phyloP scores from a whole-genome alignment of 2,329 filamentous ascomycete genomes.

The Diaporthe sp. region DNA sequence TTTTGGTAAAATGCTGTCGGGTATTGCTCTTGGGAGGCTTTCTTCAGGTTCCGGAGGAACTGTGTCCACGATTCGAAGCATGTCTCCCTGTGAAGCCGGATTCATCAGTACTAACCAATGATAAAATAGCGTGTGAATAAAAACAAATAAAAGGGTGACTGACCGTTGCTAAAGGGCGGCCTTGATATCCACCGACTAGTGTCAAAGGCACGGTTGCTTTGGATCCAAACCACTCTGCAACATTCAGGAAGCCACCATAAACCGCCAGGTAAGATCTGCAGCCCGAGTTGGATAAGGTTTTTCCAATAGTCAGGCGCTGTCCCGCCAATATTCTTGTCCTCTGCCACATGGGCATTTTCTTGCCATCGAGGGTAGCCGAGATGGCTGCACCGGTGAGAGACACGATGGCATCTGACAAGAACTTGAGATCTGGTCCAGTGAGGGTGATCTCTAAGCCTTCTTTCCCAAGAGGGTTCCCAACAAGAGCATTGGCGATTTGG shows the following conservation, averaged over 20 bases:
- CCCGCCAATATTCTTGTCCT: slow-evolving; percentile 56
- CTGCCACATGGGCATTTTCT: slow-evolving; percentile 66
- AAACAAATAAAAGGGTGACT: background rate
- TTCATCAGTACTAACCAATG: background rate
- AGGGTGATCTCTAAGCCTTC: slow-evolving; percentile 73
- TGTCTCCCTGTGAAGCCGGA: slow-evolving; percentile 54
- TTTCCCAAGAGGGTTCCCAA: slow-evolving; percentile 63
- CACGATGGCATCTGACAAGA: slow-evolving; percentile 65
- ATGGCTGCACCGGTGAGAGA: slow-evolving; percentile 69
- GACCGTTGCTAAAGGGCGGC: slow-evolving; percentile 60
- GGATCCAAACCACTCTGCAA: slow-evolving; percentile 69
- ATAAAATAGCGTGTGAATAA: too few species aligned
- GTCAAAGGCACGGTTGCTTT: slow-evolving; percentile 69
- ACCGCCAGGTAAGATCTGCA: slow-evolving; percentile 71
- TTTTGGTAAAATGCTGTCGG: slow-evolving; percentile 58
- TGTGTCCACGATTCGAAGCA: slow-evolving; percentile 57
- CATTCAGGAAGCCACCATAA: slow-evolving; percentile 47
- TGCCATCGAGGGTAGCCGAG: slow-evolving; percentile 63
- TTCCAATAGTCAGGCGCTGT: slow-evolving; percentile 68
- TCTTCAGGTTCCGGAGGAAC: slow-evolving; percentile 39
- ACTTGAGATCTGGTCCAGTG: slow-evolving; percentile 69
- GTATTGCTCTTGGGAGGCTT: slow-evolving; percentile 53
- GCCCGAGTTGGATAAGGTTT: slow-evolving; percentile 59
- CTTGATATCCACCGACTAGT: slow-evolving; percentile 69
- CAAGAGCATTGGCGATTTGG: slow-evolving; percentile 69